phyloP scores from a whole-genome alignment of 2,329 filamentous ascomycete species.

The Aureobasidium zeae region DNA sequence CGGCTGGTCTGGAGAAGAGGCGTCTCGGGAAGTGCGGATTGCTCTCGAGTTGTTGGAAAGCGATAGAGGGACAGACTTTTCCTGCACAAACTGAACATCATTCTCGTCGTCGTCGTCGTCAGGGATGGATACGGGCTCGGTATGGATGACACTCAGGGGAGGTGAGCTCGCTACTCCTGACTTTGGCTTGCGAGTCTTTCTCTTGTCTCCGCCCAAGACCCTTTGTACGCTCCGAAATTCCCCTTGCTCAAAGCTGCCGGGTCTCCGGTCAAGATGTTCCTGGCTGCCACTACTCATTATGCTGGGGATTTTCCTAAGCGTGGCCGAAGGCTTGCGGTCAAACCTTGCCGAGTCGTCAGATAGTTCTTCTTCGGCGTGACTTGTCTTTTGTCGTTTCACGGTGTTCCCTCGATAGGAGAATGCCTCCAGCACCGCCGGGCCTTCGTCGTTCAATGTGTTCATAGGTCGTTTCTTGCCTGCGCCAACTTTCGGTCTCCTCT shows the following conservation, averaged over 20 bases:
- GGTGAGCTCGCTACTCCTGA: background rate
- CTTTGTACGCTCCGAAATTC: background rate
- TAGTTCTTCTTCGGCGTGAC: background rate
- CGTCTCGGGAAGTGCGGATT: too few species aligned
- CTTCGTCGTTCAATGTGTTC: background rate
- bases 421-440: background rate
- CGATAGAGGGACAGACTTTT: background rate
- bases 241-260: background rate
- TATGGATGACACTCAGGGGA: background rate
- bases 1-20: too few species aligned
- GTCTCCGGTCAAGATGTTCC: background rate
- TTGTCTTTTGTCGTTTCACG: slow-evolving; percentile 8
- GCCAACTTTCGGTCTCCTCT: background rate
- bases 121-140: background rate
- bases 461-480: background rate
- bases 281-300: slow-evolving; percentile 3
- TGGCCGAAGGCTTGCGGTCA: background rate
- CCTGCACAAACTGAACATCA: background rate
- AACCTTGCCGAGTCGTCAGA: background rate
- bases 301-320: background rate
- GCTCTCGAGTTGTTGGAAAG: background rate
- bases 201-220: background rate
- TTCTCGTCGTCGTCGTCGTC: background rate
- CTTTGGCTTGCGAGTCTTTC: slow-evolving; percentile 5
- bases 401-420: background rate